Evolutionary conservation across 139 green algal genomes (phyloP).

Genomic region (Edaphochlamys debaryana): DNA sequence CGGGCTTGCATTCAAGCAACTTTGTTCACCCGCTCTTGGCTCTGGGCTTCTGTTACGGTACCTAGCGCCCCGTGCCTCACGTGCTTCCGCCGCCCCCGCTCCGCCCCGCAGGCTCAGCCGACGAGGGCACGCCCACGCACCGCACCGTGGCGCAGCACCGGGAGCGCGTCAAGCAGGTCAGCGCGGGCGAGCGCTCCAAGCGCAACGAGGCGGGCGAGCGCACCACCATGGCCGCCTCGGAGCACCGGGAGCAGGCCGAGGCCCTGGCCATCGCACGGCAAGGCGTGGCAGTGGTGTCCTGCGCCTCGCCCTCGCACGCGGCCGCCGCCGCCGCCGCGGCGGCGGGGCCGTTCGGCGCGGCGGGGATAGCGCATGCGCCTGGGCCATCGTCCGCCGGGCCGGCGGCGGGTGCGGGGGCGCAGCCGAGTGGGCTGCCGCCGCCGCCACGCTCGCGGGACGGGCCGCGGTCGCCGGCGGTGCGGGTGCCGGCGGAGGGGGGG

Average conservation of each 20-base stretch:
- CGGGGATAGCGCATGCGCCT: too few relatives aligned
- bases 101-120: too few relatives aligned
- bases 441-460: neutral
- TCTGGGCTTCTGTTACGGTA: too few relatives aligned
- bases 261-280: slow-evolving; percentile 17
- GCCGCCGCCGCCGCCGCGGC: too few relatives aligned
- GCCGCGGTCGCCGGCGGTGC: neutral
- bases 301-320: too few relatives aligned
- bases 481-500: neutral
- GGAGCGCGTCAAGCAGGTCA: slow-evolving; percentile 33
- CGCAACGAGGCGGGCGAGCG: slow-evolving; percentile 12
- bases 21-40: too few relatives aligned
- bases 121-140: slow-evolving; percentile 1
- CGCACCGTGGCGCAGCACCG: slow-evolving; percentile 19
- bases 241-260: slow-evolving; percentile 21
- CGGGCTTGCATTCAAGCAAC: too few relatives aligned
- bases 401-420: neutral
- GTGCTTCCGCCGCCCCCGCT: too few relatives aligned
- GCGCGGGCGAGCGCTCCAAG: slow-evolving; percentile 8
- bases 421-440: neutral
- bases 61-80: too few relatives aligned
- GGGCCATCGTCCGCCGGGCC: neutral
- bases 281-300: neutral
- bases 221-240: slow-evolving; percentile 12
- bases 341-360: too few relatives aligned